Evolutionary conservation across 2,329 filamentous ascomycete genomes (phyloP).

Genomic region (Trichoderma atroviride): DNA sequence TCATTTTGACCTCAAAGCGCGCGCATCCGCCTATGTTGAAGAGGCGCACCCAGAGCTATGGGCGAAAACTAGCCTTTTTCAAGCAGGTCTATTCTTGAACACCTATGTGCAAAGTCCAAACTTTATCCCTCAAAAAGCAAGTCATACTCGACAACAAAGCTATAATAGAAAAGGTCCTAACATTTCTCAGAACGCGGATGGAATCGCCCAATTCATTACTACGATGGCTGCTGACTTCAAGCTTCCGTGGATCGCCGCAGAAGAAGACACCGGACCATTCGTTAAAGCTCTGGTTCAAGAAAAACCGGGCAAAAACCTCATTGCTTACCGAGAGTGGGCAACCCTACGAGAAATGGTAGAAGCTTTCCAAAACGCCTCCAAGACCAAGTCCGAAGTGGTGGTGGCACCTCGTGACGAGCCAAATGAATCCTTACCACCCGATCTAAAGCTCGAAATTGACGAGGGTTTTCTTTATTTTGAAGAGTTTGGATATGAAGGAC

Average conservation of each 20-base stretch:
- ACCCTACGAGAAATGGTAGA: background rate
- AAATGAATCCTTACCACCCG: background rate
- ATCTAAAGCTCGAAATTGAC: background rate
- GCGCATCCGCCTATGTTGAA: background rate
- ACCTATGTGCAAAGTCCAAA: background rate
- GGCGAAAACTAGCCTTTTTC: background rate
- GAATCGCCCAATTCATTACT: conserved; percentile 29
- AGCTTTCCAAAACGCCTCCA: background rate
- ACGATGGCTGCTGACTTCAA: conserved; percentile 28
- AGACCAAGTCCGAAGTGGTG: background rate
- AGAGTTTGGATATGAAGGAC: background rate
- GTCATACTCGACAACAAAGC: background rate
- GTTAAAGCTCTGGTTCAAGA: conserved; percentile 33
- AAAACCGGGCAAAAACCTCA: conserved; percentile 29
- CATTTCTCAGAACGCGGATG: background rate
- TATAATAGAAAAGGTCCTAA: background rate
- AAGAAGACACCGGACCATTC: conserved; percentile 34
- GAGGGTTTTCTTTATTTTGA: background rate
- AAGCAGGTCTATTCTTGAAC: background rate
- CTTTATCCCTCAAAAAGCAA: background rate
- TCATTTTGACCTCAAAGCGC: conserved; percentile 5
- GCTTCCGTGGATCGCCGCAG: conserved; percentile 31
- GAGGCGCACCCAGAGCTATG: background rate
- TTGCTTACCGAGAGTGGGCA: background rate
- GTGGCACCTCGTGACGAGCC: background rate